A percentile compares a stretch with the other conserved stretches of the same genome.
These are phyloP conservation scores for Mortierella hygrophila DNA, from an alignment of 192 early-diverging fungal species.

Conservation along the genomic window DNA sequence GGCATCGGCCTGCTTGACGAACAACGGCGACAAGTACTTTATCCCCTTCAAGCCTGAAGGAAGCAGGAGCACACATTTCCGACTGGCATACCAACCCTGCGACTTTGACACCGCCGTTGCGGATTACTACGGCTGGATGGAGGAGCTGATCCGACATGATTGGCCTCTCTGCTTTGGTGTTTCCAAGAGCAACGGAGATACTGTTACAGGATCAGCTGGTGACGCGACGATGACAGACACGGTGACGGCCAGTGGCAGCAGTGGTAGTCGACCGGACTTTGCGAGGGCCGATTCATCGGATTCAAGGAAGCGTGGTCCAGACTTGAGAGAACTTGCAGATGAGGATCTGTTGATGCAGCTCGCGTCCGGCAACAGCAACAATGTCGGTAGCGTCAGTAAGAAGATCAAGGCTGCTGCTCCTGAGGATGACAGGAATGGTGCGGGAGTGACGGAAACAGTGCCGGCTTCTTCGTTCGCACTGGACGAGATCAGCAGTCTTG, in stretches of 20 bases:
- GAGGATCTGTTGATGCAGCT: not conserved
- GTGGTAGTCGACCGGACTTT: not conserved
- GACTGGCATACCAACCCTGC: conserved; percentile 83
- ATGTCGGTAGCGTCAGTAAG: not conserved
- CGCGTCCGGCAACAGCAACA: not conserved
- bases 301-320: conserved; percentile 35
- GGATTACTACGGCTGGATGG: conserved; percentile 82
- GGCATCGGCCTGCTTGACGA: conserved; percentile 80
- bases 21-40: conserved; percentile 84
- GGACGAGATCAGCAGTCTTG: not conserved
- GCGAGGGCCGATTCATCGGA: conserved; percentile 3
- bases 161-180: conserved; percentile 91
- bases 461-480: not conserved
- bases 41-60: conserved; percentile 77
- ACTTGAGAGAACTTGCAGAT: conserved; percentile 9
- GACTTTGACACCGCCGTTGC: conserved; percentile 79
- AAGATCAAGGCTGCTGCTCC: not conserved
- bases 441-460: not conserved
- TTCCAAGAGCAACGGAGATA: conserved; percentile 36
- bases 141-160: conserved; percentile 75
- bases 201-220: not conserved
- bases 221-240: not conserved
- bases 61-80: conserved; percentile 78
- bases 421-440: not conserved
- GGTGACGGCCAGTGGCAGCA: not conserved